phyloP scores from a whole-genome alignment of 108 stramenopile genomes.

The Conticribra guillardii region DNA sequence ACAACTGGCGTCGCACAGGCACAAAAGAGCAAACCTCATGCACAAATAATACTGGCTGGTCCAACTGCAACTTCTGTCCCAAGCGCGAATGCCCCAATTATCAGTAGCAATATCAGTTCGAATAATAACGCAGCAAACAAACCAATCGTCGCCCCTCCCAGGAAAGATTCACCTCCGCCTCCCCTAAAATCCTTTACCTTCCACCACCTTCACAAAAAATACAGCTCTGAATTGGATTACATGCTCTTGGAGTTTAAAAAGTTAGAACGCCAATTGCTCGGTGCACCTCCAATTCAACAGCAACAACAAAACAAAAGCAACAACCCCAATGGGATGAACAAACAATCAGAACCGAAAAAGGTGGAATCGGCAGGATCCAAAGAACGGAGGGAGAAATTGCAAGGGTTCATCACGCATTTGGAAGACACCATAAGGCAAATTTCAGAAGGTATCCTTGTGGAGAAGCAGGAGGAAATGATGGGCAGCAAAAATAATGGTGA shows the following conservation, averaged over 20 bases:
- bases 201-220: slow-evolving; percentile 67
- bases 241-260: slow-evolving; percentile 87
- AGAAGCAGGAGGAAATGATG: slow-evolving; percentile 36
- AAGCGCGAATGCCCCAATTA: not conserved
- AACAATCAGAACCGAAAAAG: not conserved
- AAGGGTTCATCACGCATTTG: slow-evolving; percentile 82
- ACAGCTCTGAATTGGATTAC: slow-evolving; percentile 74
- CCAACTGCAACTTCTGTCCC: not conserved
- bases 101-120: no score
- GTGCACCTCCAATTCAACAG: slow-evolving; percentile 49
- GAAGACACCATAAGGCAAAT: slow-evolving; percentile 84
- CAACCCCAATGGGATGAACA: slow-evolving; percentile 38
- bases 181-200: slow-evolving; percentile 65
- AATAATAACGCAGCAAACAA: slow-evolving; percentile 7
- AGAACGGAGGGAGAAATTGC: slow-evolving; percentile 86
- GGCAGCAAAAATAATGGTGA: no score
- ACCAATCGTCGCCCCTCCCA: not conserved
- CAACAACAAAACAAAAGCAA: slow-evolving; percentile 32
- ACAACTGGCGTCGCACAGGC: no score
- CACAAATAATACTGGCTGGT: no score
- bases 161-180: slow-evolving; percentile 19
- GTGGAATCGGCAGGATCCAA: slow-evolving; percentile 70
- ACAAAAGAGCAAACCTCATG: no score
- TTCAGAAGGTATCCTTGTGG: slow-evolving; percentile 59
- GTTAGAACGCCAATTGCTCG: slow-evolving; percentile 78